phyloP scores from a whole-genome alignment of 805 yeast species.

The fission yeast (Schizosaccharomyces pombe) region DNA sequence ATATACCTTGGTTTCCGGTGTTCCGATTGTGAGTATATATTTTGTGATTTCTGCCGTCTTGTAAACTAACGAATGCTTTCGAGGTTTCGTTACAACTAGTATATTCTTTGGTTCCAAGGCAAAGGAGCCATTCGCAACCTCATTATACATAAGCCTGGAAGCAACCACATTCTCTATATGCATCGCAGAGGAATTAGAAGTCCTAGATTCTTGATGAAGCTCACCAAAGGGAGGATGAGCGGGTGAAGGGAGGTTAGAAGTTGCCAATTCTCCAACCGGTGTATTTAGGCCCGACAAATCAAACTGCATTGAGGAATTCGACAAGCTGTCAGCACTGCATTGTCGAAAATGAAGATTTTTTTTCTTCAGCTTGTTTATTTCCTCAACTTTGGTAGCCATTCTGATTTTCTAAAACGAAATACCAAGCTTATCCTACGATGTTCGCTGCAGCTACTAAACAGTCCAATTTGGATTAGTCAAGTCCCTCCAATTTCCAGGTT shows the following conservation, averaged over 20 bases:
- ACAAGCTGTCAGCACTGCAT: neutral
- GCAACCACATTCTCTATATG: slow-evolving; percentile 44
- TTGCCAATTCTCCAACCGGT: slow-evolving; percentile 11
- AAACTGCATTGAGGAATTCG: neutral
- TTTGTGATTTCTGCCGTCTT: neutral
- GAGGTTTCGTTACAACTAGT: neutral
- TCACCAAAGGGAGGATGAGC: no score
- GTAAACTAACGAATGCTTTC: neutral
- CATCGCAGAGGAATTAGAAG: no score
- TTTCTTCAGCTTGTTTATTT: neutral
- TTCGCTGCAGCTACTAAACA: no score
- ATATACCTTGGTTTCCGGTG: neutral
- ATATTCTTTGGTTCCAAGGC: neutral
- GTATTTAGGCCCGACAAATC: neutral
- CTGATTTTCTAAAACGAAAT: no score
- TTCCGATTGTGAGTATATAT: neutral
- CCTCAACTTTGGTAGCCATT: neutral
- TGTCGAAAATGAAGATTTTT: neutral
- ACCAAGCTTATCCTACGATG: no score
- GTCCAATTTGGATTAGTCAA: no score
- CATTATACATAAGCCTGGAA: slow-evolving; percentile 49
- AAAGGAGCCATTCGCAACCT: slow-evolving; percentile 18
- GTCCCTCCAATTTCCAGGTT: no score
- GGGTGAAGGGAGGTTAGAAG: no score
- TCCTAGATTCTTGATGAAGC: no score